A percentile compares a stretch with the other conserved stretches of the same genome.
Evolutionary conservation across 805 yeast genomes (phyloP).

Genomic region (Peterozyma toletana): DNA sequence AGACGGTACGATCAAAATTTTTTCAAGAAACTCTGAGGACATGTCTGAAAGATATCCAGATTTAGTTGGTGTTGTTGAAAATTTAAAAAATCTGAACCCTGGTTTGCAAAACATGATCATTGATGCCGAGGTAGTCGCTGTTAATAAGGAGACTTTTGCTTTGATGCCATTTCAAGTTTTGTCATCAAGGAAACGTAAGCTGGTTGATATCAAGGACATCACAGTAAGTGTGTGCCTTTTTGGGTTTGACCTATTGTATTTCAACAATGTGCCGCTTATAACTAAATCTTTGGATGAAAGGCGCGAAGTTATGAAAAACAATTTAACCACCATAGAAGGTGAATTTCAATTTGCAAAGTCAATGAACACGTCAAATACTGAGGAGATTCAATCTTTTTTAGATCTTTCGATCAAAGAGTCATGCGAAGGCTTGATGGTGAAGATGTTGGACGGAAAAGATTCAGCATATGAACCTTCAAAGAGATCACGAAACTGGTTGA

Average conservation of each 20-base stretch:
- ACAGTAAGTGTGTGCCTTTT: conserved; percentile 88
- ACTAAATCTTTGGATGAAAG: conserved; percentile 64
- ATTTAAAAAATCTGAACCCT: conserved; percentile 22
- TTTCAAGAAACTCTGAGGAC: conserved; percentile 92
- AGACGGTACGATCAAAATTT: conserved; percentile 64
- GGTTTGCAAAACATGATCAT: conserved; percentile 56
- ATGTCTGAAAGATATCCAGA: conserved; percentile 97
- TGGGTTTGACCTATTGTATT: conserved; percentile 80
- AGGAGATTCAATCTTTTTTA: conserved; percentile 74
- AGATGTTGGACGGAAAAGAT: conserved; percentile 73
- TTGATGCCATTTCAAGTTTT: conserved; percentile 91
- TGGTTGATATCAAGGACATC: conserved; percentile 79
- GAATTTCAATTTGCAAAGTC: conserved; percentile 76
- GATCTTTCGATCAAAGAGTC: conserved; percentile 85
- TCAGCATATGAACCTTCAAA: conserved; percentile 91
- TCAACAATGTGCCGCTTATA: conserved; percentile 67
- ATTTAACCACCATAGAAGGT: conserved; percentile 59
- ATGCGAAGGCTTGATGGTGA: conserved; percentile 97
- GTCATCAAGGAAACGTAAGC: conserved; percentile 91
- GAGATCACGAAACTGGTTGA: conserved; percentile 92
- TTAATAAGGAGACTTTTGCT: conserved; percentile 73
- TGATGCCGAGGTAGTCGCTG: conserved; percentile 97
- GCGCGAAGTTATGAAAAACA: conserved; percentile 48
- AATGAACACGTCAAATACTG: conserved; percentile 60
- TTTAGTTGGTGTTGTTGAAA: conserved; percentile 59